phyloP scores from a whole-genome alignment of 331 rosid species.

The Rhamnella rubrinervis region DNA sequence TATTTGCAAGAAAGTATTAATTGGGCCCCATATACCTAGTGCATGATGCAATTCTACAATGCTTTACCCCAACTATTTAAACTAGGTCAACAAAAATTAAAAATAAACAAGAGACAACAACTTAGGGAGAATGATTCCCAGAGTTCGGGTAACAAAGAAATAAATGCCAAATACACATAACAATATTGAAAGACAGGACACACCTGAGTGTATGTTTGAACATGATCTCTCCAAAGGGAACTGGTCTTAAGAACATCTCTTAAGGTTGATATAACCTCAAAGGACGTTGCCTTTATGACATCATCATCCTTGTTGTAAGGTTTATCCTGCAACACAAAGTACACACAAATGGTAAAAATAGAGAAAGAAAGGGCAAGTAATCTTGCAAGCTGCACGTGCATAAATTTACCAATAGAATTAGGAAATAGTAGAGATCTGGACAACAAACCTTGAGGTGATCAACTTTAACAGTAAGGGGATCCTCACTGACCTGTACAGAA shows the following conservation, averaged over 20 bases:
- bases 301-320: constrained; percentile 93
- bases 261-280: constrained; percentile 92
- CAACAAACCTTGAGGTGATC: constrained; percentile 92
- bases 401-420: constrained; percentile 12
- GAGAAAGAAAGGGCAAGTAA: background rate
- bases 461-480: constrained; percentile 96
- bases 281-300: constrained; percentile 88
- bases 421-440: constrained; percentile 9
- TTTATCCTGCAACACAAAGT: constrained; percentile 62
- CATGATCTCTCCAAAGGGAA: constrained; percentile 99
- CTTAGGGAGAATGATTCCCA: constrained; percentile 4
- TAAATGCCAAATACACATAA: constrained; percentile 15
- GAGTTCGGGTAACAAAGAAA: constrained; percentile 7
- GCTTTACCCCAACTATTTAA: background rate
- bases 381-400: constrained; percentile 13
- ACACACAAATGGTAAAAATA: constrained; percentile 8
- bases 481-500: constrained; percentile 73
- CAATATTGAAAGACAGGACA: constrained; percentile 12
- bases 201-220: constrained; percentile 95
- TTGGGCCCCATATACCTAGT: constrained; percentile 4
- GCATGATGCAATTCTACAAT: background rate
- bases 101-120: too few relatives aligned
- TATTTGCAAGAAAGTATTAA: constrained; percentile 10
- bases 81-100: background rate
- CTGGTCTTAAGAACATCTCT: constrained; percentile 96